These are phyloP conservation scores for Gossypium laxum DNA, from an alignment of 441 rosid genomes.

Conservation along the genomic window DNA sequence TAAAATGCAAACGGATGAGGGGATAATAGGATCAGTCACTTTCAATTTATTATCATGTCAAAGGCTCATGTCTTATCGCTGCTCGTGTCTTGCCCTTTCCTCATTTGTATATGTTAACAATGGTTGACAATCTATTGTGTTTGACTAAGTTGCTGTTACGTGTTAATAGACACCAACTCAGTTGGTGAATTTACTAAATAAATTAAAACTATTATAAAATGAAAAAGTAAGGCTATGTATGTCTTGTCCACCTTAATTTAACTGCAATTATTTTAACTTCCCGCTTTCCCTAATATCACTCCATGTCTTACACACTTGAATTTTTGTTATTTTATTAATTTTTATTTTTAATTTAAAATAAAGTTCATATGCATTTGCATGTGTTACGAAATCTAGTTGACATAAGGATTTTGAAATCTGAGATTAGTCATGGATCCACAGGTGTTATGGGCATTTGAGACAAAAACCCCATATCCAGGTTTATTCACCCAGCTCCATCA, in stretches of 20 bases:
- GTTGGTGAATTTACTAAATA: no score
- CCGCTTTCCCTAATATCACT: no score
- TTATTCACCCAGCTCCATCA: not conserved
- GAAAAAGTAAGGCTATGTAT: no score
- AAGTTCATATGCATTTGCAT: no score
- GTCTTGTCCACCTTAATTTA: no score
- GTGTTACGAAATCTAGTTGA: not conserved
- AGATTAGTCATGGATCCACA: not conserved
- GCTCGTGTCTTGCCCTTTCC: not conserved
- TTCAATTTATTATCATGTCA: not conserved
- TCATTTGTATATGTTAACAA: not conserved
- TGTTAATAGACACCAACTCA: no score
- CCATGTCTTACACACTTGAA: no score
- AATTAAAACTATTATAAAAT: no score
- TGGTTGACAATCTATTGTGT: not conserved
- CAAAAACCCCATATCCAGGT: not conserved
- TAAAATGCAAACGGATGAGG: not conserved
- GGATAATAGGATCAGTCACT: not conserved
- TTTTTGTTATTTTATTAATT: no score
- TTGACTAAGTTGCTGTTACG: no score
- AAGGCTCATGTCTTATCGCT: not conserved
- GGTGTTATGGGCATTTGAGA: not conserved
- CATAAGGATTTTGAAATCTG: not conserved
- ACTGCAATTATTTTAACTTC: no score
- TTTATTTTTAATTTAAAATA: no score